Base-by-base conservation (phyloP, 495 filamentous ascomycete species). In the Amorphotheca resinae region DNA sequence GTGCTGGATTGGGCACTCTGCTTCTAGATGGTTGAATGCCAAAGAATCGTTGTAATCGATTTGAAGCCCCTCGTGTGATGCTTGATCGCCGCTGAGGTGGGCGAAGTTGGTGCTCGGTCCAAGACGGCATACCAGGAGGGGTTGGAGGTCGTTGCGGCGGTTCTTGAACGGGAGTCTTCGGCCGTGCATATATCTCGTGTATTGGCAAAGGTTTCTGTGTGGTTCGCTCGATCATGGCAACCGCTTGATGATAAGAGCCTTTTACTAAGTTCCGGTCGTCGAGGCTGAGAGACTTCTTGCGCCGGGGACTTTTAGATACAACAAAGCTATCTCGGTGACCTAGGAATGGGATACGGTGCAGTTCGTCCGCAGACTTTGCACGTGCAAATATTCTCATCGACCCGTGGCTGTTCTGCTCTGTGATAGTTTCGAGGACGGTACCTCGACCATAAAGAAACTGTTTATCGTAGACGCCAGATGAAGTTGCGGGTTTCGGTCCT, bases 361-460 rank as follows among this genome's bases (percentile, higher is more conserved):
- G 21, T n/a, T 46, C 37, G 30, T 52, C 49, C 0, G 34, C 34
- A 7, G 51, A 54, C 16, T 44, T 52, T 32, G 44, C 18, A 9
- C 21, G 39, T 21, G 30, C 28, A 8, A 51, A 14, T 9, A 39
- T 40, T 4, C 41, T 46, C 7, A 58, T 57, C 9, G 58, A 54
- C 14, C 51, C 48, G 28, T 18, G 38, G 45, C 59, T 62, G 16
- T 61, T 58, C 50, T 64, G 60, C 46, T 66, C 63, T 16, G 55
- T 48, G 44, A 66, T 66, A 6, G 63, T 61, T 14, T 56, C 54
- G 16, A 66, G 54, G 9, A 59, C 47, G 0, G 63, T 66, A 12
- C 63, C 63, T 41, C 55, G 55, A 25, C 63, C 63, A 44, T 66
- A 66, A 7, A 59, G 45, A 34, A 65, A 64, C 9, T 57, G 48